Percentiles rank a stretch among this genome's conserved stretches.
These are phyloP conservation scores for Glycine tomentella DNA, from an alignment of 306 rosid genomes.

Conservation along the genomic window DNA sequence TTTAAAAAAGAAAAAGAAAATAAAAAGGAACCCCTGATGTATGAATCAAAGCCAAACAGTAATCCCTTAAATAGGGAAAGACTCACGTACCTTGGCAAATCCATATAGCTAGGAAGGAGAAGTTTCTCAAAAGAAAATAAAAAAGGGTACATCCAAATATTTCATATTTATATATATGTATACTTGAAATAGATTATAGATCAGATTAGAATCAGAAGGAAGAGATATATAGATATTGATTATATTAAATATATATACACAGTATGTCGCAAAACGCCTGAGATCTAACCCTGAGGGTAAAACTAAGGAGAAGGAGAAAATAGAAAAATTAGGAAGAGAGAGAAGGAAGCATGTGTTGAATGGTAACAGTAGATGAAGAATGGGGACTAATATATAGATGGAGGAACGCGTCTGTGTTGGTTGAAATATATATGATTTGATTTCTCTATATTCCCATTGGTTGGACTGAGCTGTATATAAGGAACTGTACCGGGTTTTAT, in stretches of 20 bases:
- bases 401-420: neutral
- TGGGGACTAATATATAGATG: constrained; percentile 42
- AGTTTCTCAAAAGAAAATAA: neutral
- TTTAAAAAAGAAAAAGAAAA: neutral
- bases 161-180: no score
- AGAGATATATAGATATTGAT: neutral
- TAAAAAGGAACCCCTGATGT: neutral
- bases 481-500: constrained; percentile 21
- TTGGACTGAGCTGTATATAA: constrained; percentile 53
- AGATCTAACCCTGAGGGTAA: constrained; percentile 52
- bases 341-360: constrained; percentile 26
- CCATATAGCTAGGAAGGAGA: constrained; percentile 16
- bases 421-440: constrained; percentile 23
- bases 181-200: constrained; percentile 20
- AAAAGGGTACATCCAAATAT: neutral
- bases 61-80: neutral
- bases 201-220: constrained; percentile 4
- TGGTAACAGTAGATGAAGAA: constrained; percentile 18
- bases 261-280: constrained; percentile 13
- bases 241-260: neutral
- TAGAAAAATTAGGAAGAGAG: constrained; percentile 4
- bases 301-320: neutral
- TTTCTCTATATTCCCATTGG: constrained; percentile 56
- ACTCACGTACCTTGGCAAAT: constrained; percentile 29
- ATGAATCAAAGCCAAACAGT: constrained; percentile 21